Evolutionary conservation across 495 filamentous ascomycete species (phyloP).

Genomic region (Staphylotrichum longicolle): DNA sequence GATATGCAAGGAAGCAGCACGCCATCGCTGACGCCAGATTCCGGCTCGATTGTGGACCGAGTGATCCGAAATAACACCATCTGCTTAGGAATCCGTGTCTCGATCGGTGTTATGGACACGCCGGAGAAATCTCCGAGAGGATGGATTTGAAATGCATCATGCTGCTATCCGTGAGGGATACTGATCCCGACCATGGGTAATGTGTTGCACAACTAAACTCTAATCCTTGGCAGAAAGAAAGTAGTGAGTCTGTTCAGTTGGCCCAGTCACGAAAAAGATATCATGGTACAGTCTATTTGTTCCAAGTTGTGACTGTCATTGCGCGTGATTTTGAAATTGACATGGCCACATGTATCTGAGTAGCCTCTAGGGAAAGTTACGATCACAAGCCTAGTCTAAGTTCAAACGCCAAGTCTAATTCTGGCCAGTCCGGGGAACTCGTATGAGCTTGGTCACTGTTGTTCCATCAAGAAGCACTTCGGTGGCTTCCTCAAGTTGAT

Average conservation of each 20-base stretch:
- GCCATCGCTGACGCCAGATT: conserved; percentile 21
- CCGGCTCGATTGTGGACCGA: conserved; percentile 6
- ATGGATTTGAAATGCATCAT: neutral
- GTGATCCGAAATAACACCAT: neutral
- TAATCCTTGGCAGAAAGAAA: too few relatives aligned
- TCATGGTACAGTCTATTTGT: too few relatives aligned
- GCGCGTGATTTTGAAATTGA: too few relatives aligned
- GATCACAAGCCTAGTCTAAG: too few relatives aligned
- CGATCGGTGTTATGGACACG: conserved; percentile 1
- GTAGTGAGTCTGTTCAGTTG: too few relatives aligned
- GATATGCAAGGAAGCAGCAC: conserved; percentile 4
- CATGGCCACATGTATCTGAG: too few relatives aligned
- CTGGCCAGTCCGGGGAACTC: neutral
- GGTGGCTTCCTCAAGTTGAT: conserved; percentile 3
- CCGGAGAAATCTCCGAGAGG: neutral
- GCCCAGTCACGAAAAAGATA: too few relatives aligned
- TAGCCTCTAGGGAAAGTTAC: too few relatives aligned
- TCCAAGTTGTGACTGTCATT: too few relatives aligned
- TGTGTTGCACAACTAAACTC: too few relatives aligned
- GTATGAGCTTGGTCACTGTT: conserved; percentile 7
- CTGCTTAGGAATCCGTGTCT: conserved; percentile 5
- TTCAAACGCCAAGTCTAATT: neutral
- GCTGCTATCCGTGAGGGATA: too few relatives aligned
- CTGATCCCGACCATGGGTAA: too few relatives aligned
- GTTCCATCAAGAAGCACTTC: conserved; percentile 6